Base-by-base conservation (phyloP, 2,329 filamentous ascomycete species). In the Cladosporium colombiae region DNA sequence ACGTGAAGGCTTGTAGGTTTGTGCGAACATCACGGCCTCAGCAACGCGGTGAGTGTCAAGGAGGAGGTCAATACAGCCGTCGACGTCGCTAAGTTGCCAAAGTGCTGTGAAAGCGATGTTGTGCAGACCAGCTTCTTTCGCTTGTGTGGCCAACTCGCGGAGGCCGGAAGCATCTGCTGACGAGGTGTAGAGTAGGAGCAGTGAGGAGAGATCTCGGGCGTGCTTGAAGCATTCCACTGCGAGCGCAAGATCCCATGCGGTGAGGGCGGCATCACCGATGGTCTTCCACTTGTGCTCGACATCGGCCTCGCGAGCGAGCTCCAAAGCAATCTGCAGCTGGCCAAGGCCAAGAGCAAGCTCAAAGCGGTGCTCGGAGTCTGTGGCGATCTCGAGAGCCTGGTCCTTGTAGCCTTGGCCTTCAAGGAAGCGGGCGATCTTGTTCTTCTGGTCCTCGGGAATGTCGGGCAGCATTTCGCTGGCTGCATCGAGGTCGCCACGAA, bases 231-330 rank as follows among this genome's bases (percentile, higher is more conserved):
- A 98, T 79, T 98, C 92, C 58, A 95, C 90, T 0, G 95, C 95
- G 2, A 98, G 86, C 5, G 86, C 84, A 37, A 99, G 85, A 73
- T 99, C 89, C 95, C 94, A 99, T 1, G 83, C 89, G 11, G 88
- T 81, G 49, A 99, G 85, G 1, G 95, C 95, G 1, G 93, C 91
- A 73, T 99, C 95, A 67, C 95, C 95, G 5, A 99, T 92, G 3
- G 88, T 93, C 85, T 98, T 98, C 95, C 95, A 99, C 81, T 97
- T 97, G 81, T 98, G 94, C 77, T 98, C 95, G 1, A 89, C 91
- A 69, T 97, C 90, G 13, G 92, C 91, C 77, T 91, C 85, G 49
- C 89, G 86, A 7, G 95, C 94, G 60, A 98, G 88, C 67, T 93
- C 89, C 3, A 97, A 85, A 0, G 94, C 94, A 74, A 94, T 91